Base-by-base conservation (phyloP, 2,329 filamentous ascomycete species). In the Diaporthe velutina region DNA sequence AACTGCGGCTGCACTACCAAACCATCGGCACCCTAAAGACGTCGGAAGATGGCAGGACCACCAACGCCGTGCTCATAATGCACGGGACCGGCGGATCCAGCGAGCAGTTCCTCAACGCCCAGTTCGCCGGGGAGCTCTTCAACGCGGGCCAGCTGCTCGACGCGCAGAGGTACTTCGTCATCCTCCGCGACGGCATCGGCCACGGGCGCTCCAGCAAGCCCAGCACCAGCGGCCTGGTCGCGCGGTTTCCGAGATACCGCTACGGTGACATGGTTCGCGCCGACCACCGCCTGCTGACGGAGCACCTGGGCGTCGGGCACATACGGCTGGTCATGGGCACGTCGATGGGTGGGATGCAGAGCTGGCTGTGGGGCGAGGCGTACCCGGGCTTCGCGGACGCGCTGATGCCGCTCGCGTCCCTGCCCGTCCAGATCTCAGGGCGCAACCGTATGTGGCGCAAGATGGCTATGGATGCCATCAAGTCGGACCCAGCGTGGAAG, bases 131-230 rank as follows among this genome's bases (percentile, higher is more conserved):
- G 54, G 71, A 77, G 73, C 77, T 81, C 28, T 81, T 80, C 76
- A 75, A 75, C 42, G 57, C 70, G 1, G 77, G 79, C 6, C 79
- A 80, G 68, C 76, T 66, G 25, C 78, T 81, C 25, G 78, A 79
- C 57, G 76, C 78, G 15, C 60, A 48, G 10, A 71, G 70, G 30
- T 77, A 79, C 74, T 80, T 79, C 74, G 74, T 80, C 71, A 75
- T 80, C 50, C 42, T 80, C 8, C 78, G 78, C n/a, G 79, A 80
- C 71, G 79, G 77, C 54, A 79, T 80, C 60, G 79, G 79, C 35
- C 79, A 79, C 70, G 79, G 78, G 35, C 71, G 74, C 19, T 80
- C 79, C 22, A 80, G 79, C 76, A 80, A 80, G 75, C 79, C 79
- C 4, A 79, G 78, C 76, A 75, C 74, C 58, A 45, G 40, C 50